phyloP scores from a whole-genome alignment of 805 yeast genomes.

The Ogataea methylovora region DNA sequence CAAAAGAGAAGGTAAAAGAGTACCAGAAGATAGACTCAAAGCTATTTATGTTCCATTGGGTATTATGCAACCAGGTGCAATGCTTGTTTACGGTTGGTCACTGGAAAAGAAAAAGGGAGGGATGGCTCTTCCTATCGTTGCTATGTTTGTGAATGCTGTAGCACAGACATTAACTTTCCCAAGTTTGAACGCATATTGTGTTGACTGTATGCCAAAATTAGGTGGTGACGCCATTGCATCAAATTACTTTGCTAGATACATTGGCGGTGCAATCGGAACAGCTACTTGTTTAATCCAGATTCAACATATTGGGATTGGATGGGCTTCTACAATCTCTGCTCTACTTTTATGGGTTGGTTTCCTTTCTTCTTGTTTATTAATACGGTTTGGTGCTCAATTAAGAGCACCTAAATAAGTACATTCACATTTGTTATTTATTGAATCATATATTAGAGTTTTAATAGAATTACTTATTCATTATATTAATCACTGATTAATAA shows the following conservation, averaged over 20 bases:
- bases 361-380: constrained; percentile 23
- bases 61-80: constrained; percentile 35
- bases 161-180: constrained; percentile 48
- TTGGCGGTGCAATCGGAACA: constrained; percentile 44
- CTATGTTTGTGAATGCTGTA: constrained; percentile 39
- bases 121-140: constrained; percentile 43
- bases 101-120: constrained; percentile 44
- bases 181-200: constrained; percentile 48
- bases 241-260: constrained; percentile 42
- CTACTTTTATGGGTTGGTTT: constrained; percentile 32
- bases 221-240: constrained; percentile 50
- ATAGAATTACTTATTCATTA: too few species aligned
- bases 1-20: constrained; percentile 32
- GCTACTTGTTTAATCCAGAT: constrained; percentile 41
- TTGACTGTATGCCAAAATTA: constrained; percentile 47
- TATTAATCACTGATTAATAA: too few species aligned
- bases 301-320: constrained; percentile 45
- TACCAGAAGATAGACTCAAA: constrained; percentile 47
- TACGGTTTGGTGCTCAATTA: constrained; percentile 32
- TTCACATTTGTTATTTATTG: too few species aligned
- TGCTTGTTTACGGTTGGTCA: constrained; percentile 48
- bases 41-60: constrained; percentile 33
- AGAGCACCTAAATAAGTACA: constrained; percentile 13
- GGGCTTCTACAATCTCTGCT: constrained; percentile 47
- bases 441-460: too few species aligned